phyloP scores from a whole-genome alignment of 2,329 filamentous ascomycete species.

The Didymella segeticola region DNA sequence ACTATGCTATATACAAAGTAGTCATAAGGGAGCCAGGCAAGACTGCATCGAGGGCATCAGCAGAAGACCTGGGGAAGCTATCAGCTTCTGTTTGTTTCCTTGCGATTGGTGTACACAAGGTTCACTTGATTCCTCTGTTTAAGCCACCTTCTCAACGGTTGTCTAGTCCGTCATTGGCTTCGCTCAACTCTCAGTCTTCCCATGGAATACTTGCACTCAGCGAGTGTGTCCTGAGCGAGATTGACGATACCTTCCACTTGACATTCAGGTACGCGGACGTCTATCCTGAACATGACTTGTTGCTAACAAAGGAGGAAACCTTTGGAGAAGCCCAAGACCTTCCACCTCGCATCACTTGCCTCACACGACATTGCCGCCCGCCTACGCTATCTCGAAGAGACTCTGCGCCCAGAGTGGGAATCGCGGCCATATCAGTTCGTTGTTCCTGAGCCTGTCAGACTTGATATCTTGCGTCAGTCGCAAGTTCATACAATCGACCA shows the following conservation, averaged over 20 bases:
- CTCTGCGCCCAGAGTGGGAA: conserved; percentile 70
- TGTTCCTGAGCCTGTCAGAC: conserved; percentile 59
- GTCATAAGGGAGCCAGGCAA: conserved; percentile 68
- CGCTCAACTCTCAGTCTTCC: conserved; percentile 60
- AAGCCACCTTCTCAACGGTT: conserved; percentile 62
- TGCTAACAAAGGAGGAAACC: conserved; percentile 55
- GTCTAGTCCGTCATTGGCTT: conserved; percentile 61
- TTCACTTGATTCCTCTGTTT: conserved; percentile 71
- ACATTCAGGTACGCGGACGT: conserved; percentile 60
- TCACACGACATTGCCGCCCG: conserved; percentile 69
- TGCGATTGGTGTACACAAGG: conserved; percentile 71
- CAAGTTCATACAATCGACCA: conserved; percentile 64
- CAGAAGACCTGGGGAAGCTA: conserved; percentile 71
- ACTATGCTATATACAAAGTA: conserved; percentile 73
- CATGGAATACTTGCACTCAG: conserved; percentile 70
- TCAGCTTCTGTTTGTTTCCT: conserved; percentile 71
- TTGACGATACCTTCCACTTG: conserved; percentile 71
- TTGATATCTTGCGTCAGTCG: conserved; percentile 42
- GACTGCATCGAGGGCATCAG: conserved; percentile 62
- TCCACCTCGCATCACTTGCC: conserved; percentile 69
- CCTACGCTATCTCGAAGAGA: conserved; percentile 67
- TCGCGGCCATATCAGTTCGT: conserved; percentile 68
- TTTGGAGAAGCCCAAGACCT: conserved; percentile 60
- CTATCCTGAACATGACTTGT: neutral
- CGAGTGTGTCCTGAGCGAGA: conserved; percentile 64